These are phyloP conservation scores for Buddleja alternifolia DNA, from an alignment of 257 asterid genomes.

Conservation along the genomic window DNA sequence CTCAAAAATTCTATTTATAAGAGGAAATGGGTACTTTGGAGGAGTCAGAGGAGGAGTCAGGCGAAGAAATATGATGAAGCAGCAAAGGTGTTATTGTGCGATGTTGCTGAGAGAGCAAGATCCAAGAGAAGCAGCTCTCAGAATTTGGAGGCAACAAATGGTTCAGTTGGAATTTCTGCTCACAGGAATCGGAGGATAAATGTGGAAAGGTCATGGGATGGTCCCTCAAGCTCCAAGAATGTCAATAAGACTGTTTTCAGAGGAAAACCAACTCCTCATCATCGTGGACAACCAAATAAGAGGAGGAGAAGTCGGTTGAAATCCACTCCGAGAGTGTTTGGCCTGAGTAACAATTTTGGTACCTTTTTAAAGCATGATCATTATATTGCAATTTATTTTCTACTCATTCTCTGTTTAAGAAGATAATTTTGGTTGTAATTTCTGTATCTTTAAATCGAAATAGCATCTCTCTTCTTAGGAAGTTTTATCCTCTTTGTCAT, in stretches of 20 bases:
- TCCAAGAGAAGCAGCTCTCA: constrained; percentile 1
- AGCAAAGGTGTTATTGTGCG: not conserved
- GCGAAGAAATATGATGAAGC: not conserved
- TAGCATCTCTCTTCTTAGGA: not conserved
- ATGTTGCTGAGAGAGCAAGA: constrained; percentile 26
- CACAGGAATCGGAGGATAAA: not conserved
- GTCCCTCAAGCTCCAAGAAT: constrained; percentile 4
- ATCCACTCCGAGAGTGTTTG: not conserved
- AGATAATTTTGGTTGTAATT: not conserved
- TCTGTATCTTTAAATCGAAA: not conserved
- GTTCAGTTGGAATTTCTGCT: constrained; percentile 18
- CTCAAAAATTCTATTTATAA: too few species aligned
- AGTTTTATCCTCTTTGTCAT: not conserved
- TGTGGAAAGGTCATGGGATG: not conserved
- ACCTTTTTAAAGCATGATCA: not conserved
- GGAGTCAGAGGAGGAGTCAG: constrained; percentile 18
- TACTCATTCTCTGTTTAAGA: not conserved
- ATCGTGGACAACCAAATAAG: constrained; percentile 2
- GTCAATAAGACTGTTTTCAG: not conserved
- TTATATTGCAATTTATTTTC: not conserved
- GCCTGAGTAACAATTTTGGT: not conserved
- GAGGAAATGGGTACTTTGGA: not conserved
- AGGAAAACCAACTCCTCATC: not conserved
- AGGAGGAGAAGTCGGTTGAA: not conserved
- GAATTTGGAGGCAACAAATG: constrained; percentile 4